Conservation (phyloP, 2,329 filamentous ascomycete species). For the Fusarium protoensiforme region DNA sequence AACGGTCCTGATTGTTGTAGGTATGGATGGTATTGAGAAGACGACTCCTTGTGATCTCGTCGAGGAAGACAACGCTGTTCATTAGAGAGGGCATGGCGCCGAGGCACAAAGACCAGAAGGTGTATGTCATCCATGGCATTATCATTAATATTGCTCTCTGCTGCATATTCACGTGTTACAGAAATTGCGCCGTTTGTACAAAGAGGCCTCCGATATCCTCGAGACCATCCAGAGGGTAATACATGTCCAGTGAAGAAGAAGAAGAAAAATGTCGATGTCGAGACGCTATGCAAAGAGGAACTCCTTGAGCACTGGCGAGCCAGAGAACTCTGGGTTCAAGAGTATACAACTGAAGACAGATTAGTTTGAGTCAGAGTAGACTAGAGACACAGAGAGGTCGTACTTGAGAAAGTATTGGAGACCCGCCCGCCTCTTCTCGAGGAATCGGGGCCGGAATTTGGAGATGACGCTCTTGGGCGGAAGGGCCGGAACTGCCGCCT, state of each 20-base stretch:
- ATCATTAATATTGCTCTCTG: slow-evolving; percentile 39
- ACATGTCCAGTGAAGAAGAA: slow-evolving; percentile 37
- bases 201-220: slow-evolving; percentile 26
- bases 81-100: neutral
- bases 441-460: slow-evolving; percentile 84
- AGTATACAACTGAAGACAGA: slow-evolving; percentile 77
- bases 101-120: neutral
- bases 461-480: slow-evolving; percentile 93
- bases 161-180: slow-evolving; percentile 27
- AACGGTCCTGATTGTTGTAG: neutral
- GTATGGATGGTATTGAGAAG: neutral
- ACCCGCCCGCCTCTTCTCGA: slow-evolving; percentile 84
- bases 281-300: slow-evolving; percentile 76
- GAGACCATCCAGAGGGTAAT: slow-evolving; percentile 21
- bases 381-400: slow-evolving; percentile 42
- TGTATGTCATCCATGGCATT: slow-evolving; percentile 40
- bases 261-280: slow-evolving; percentile 10
- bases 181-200: slow-evolving; percentile 34
- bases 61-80: neutral
- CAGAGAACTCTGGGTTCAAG: slow-evolving; percentile 92
- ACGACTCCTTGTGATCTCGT: neutral
- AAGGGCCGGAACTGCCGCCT: slow-evolving; percentile 85
- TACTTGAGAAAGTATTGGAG: slow-evolving; percentile 95
- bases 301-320: slow-evolving; percentile 89
- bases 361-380: slow-evolving; percentile 20